Evolutionary conservation across 371 early-diverging fungal genomes (phyloP), one percentile per base, ranked within the genome.

Genomic region (Lichtheimia ramosa): DNA sequence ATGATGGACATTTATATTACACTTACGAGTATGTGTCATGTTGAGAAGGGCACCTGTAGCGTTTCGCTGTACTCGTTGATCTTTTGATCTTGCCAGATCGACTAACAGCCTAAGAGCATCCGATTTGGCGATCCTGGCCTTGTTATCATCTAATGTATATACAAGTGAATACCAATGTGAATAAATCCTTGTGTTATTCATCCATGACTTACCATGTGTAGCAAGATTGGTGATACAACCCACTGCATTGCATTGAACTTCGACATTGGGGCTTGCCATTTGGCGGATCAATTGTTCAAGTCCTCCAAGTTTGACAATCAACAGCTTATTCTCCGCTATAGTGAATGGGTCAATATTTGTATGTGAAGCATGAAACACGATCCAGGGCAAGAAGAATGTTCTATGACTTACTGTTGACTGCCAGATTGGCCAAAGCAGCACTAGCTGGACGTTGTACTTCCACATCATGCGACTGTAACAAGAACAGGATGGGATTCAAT

Each of bases 181-280:
- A 34, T 8, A 34, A 34, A 6, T 34, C 10, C 5, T 34, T 34
- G 34, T 10, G 6, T 10, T 8, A 8, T 34, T 10, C 34, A 6
- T 10, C 10, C 10, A 34, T 34, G 34, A 6, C 64, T 60, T 82
- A 89, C 90, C 90, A 73, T 88, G 87, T 10, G 95, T 94, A 3
- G 95, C 95, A 58, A 96, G 82, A 63, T 96, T 96, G 1, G 96
- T 96, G 59, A 96, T 93, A 80, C 96, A 95, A 4, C 96, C 96
- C 16, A 95, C 96, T 14, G 96, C 94, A 73, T 96, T 96, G 66
- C 94, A 93, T 70, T 95, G 94, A 7, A 95, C 94, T 66, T 95
- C 96, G 20, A 90, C 88, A 65, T 92, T 92, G 6, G 88, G 86
- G 16, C 90, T 89, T 42, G 88, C 82, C 93, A 94, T 93, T 71